phyloP scores from a whole-genome alignment of 805 yeast genomes.

The Jamesozyma hellenica region DNA sequence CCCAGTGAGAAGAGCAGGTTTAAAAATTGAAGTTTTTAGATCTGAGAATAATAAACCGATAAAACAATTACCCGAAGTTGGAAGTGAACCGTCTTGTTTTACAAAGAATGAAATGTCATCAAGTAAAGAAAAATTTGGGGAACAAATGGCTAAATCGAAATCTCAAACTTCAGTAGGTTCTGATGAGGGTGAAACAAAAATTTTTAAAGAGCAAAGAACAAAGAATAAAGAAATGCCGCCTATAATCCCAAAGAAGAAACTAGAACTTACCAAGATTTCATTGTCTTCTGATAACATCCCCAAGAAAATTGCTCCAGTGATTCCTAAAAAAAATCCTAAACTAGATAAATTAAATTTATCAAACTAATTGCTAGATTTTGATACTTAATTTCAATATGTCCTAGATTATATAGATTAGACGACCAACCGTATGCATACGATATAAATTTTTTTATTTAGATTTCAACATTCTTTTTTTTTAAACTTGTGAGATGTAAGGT shows the following conservation, averaged over 20 bases:
- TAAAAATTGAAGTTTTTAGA: too few relatives aligned
- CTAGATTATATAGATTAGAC: not conserved
- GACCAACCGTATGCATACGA: too few relatives aligned
- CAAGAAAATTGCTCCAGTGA: constrained; percentile 18
- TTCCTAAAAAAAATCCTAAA: constrained; percentile 25
- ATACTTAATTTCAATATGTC: too few relatives aligned
- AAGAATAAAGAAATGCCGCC: constrained; percentile 1
- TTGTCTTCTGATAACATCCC: not conserved
- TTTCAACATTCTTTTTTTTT: too few relatives aligned
- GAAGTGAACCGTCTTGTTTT: too few relatives aligned
- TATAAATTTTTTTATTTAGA: too few relatives aligned
- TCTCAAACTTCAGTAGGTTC: not conserved
- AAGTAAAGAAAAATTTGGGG: too few relatives aligned
- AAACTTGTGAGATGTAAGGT: too few relatives aligned
- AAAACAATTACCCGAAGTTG: too few relatives aligned
- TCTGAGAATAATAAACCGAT: too few relatives aligned
- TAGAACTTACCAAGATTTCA: not conserved
- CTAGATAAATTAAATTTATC: constrained; percentile 4
- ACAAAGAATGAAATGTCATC: too few relatives aligned
- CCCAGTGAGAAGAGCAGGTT: not conserved
- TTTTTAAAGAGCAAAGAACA: not conserved
- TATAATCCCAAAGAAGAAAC: constrained; percentile 2
- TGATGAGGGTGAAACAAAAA: not conserved
- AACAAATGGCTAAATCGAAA: too few relatives aligned
- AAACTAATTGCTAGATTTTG: constrained; percentile 7